phyloP scores from a whole-genome alignment of 2,329 filamentous ascomycete genomes.

The Aspergillus quadrilineatus region DNA sequence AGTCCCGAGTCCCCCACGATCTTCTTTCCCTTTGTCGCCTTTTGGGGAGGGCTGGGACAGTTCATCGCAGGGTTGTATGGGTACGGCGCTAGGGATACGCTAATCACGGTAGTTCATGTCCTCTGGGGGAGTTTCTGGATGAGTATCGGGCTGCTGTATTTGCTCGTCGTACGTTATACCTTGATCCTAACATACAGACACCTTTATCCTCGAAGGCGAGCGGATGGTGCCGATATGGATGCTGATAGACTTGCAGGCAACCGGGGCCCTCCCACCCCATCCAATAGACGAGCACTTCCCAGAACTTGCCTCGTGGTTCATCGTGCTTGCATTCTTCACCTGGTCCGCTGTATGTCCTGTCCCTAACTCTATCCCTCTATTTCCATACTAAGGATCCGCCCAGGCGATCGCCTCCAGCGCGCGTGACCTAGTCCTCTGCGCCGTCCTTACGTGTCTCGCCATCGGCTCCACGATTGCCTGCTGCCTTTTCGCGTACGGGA shows the following conservation, averaged over 20 bases:
- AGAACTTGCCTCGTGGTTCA: neutral
- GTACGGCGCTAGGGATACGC: neutral
- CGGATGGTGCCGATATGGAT: neutral
- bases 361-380: neutral
- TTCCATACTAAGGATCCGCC: neutral
- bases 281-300: constrained; percentile 1
- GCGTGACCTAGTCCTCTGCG: neutral
- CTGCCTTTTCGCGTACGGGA: neutral
- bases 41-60: constrained; percentile 1
- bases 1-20: neutral
- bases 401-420: constrained; percentile 1
- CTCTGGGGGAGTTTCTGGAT: constrained; percentile 7
- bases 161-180: neutral
- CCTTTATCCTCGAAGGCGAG: no score
- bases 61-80: neutral
- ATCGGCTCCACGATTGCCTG: constrained; percentile 1
- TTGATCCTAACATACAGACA: neutral
- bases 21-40: constrained; percentile 5
- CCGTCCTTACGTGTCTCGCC: neutral
- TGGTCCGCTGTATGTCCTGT: neutral
- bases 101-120: neutral
- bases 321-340: constrained; percentile 1
- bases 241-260: neutral
- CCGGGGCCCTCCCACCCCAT: neutral
- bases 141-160: constrained; percentile 6